A percentile compares a stretch with the other conserved stretches of the same genome.
Evolutionary conservation across 768 basidiomycete species (phyloP).

Genomic region (Chiua virens): DNA sequence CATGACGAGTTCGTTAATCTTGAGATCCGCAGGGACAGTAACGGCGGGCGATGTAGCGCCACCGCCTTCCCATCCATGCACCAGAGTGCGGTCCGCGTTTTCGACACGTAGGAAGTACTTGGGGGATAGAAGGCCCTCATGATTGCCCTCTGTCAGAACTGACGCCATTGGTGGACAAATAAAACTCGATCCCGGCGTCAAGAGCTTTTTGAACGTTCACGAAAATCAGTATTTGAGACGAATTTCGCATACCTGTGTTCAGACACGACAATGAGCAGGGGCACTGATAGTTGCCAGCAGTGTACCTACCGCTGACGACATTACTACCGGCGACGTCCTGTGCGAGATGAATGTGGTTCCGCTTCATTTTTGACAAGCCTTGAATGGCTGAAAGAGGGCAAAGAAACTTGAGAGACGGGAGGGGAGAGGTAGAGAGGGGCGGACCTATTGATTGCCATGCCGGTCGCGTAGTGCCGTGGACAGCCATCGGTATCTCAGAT

Average conservation of each 20-base stretch:
- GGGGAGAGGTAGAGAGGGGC: conserved; percentile 10
- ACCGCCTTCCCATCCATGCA: conserved; percentile 24
- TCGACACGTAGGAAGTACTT: conserved; percentile 74
- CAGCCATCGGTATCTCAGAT: conserved; percentile 72
- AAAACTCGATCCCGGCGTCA: conserved; percentile 68
- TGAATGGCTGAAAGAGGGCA: conserved; percentile 45
- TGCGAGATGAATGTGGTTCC: conserved; percentile 93
- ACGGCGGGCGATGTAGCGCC: neutral
- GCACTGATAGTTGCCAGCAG: neutral
- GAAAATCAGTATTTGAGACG: conserved; percentile 79
- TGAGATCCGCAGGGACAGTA: neutral
- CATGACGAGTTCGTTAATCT: neutral
- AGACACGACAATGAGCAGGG: neutral
- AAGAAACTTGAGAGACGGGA: neutral
- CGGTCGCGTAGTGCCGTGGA: conserved; percentile 72
- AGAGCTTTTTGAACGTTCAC: conserved; percentile 73
- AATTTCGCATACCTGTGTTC: conserved; percentile 72
- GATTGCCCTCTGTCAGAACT: conserved; percentile 81
- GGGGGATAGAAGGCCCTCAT: conserved; percentile 55
- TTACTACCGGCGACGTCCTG: conserved; percentile 67
- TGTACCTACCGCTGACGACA: conserved; percentile 72
- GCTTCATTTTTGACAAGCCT: conserved; percentile 80
- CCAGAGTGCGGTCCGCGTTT: conserved; percentile 29
- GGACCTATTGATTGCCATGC: conserved; percentile 76
- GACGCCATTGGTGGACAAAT: conserved; percentile 84